Base-by-base conservation (phyloP, 164 flowering plant species). In the Warburgia ugandensis region DNA sequence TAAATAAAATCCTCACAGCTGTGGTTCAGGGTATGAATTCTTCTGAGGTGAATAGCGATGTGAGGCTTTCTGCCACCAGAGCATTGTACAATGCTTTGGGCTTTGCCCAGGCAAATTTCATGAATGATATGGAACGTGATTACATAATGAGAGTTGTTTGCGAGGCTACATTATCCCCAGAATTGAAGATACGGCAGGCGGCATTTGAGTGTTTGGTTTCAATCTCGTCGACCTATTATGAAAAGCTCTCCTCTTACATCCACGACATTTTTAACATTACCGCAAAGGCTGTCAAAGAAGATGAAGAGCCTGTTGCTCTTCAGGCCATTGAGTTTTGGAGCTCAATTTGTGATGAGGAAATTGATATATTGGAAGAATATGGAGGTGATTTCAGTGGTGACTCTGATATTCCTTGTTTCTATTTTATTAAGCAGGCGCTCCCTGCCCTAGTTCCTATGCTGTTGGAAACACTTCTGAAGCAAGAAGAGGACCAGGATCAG, bases 291-390 rank as follows among this genome's bases (percentile, higher is more conserved):
- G 79, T 79, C 45, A 68, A 50, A 59, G 84, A 77, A 42, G 84
- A 79, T 56, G 79, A 79, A 50, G 84, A 79, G 41, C 76, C 84
- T 20, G 81, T 79, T 20, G 84, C 81, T 23, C 77, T 79, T 39
- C 84, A 79, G 54, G 84, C 81, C 14, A 66, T 76, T 59, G 84
- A 79, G 56, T 79, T 79, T 52, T 79, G 84, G 84, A 79, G 84
- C 45, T 72, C 84, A 4, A 70, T 77, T 1, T 77, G 81, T 52
- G 81, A 77, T 58, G 81, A 77, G 56, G 81, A 77, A 65, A 77
- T 73, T 41, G 84, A 76, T 59, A 76, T 79, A 1, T 66, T 79
- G 32, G 84, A 79, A 27, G 81, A 76, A 52, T 79, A 70, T 61
- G 81, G 71, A 6, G 74, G 73, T 5, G 81, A 79, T 22, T 70